Evolutionary conservation across 345 rosid genomes (phyloP), one percentile per base, ranked within the genome.

Genomic region (Hibiscus tridactylites): DNA sequence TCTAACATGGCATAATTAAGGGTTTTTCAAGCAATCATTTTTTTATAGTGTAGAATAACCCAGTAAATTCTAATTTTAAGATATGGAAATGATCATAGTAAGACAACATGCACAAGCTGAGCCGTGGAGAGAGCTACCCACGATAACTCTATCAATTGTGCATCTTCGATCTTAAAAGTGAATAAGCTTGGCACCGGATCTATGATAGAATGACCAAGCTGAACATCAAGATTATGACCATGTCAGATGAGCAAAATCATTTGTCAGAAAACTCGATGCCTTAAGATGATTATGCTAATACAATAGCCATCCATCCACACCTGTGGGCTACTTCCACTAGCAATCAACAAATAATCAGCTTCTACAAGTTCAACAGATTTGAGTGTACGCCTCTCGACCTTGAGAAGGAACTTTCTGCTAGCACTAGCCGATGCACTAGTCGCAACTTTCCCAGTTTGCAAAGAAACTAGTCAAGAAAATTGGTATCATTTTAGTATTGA

Each of bases 111-210:
- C 12, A 64, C 50, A 64, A 9, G 29, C 16, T 64, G 50, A 52
- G 72, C 72, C 39, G 62, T 8, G 47, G 71, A 56, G 52, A 68
- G 58, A 64, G 71, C 74, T 88, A 93, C 98, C 84, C 98, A 94
- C 2, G 96, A 81, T 75, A 93, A 82, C 78, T 85, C 94, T 3
- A 85, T 76, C 46, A 93, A 80, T 60, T 59, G 79, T 47, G 88
- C 73, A 82, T 93, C 97, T 58, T 77, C 78, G 71, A 93, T 84
- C 85, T 88, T 91, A 73, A 91, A 93, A 42, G 98, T 91, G 79
- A 91, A 91, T 81, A 91, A 83, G 76, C 97, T 93, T 46, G 98
- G 94, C 33, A 91, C 91, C 58, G 94, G 94, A 73, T 91, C 89
- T 42, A 91, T 80, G 77, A 91, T 81, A 16, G 97, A 89, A 83